These are phyloP conservation scores for Pseudogymnoascus sp. DNA, from an alignment of 2,329 filamentous ascomycete genomes.

Conservation along the genomic window DNA sequence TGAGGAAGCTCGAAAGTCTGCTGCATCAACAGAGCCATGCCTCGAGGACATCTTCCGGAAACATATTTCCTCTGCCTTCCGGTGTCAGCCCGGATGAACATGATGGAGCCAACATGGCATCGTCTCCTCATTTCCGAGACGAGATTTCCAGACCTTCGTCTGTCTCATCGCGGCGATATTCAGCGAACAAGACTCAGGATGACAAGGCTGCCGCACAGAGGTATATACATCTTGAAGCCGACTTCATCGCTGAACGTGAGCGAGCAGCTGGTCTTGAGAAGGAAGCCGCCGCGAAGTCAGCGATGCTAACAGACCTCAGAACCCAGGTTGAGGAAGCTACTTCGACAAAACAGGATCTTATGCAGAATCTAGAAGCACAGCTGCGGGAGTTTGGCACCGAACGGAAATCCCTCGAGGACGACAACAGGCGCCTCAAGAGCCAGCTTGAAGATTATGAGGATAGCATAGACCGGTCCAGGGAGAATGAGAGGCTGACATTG, in stretches of 20 bases:
- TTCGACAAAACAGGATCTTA: conserved; percentile 85
- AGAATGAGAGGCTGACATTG: conserved; percentile 67
- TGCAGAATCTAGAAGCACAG: conserved; percentile 89
- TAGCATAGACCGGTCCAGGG: conserved; percentile 78
- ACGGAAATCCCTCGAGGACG: conserved; percentile 71
- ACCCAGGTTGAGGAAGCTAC: conserved; percentile 75
- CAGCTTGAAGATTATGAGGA: conserved; percentile 86
- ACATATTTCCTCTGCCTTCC: conserved; percentile 44
- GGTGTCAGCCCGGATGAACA: conserved; percentile 42
- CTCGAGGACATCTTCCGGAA: conserved; percentile 45
- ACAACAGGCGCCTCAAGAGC: conserved; percentile 68
- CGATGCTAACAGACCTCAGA: conserved; percentile 54
- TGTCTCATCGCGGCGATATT: conserved; percentile 52
- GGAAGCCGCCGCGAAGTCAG: conserved; percentile 53
- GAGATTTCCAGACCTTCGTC: conserved; percentile 51
- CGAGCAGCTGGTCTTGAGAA: conserved; percentile 59
- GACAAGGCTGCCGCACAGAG: conserved; percentile 56
- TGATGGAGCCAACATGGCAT: conserved; percentile 32
- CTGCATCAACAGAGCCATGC: conserved; percentile 72
- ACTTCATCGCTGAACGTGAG: conserved; percentile 68
- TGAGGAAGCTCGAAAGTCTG: conserved; percentile 84
- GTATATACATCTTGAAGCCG: conserved; percentile 64
- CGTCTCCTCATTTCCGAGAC: conserved; percentile 28
- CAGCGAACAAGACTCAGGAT: conserved; percentile 50
- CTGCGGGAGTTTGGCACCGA: conserved; percentile 84